phyloP scores from a whole-genome alignment of 768 basidiomycete genomes.

The Tulasnella sp. region DNA sequence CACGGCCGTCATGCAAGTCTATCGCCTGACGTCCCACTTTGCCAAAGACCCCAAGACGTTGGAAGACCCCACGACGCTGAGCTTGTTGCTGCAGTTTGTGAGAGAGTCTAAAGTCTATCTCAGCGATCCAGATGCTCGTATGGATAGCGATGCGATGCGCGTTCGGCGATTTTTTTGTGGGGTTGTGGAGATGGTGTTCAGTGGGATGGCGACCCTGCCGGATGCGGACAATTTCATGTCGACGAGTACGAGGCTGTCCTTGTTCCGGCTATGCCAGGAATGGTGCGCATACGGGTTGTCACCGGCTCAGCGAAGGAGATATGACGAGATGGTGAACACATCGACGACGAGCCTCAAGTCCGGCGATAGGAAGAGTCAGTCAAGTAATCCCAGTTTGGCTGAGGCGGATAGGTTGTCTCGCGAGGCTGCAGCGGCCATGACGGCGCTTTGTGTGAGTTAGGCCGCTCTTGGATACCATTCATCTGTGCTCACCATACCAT shows the following conservation, averaged over 20 bases:
- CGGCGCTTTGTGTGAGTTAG: constrained; percentile 70
- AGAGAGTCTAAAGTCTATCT: constrained; percentile 70
- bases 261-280: constrained; percentile 81
- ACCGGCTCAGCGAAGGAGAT: constrained; percentile 34
- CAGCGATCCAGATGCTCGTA: constrained; percentile 54
- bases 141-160: constrained; percentile 64
- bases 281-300: constrained; percentile 76
- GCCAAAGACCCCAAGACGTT: constrained; percentile 57
- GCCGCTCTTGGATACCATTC: not conserved
- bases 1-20: constrained; percentile 80
- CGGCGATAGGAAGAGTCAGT: constrained; percentile 13
- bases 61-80: constrained; percentile 57
- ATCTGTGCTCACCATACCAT: not conserved
- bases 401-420: constrained; percentile 64
- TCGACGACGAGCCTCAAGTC: constrained; percentile 30
- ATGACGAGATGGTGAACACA: constrained; percentile 58
- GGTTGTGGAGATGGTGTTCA: constrained; percentile 73
- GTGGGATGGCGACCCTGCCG: constrained; percentile 49
- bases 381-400: constrained; percentile 42
- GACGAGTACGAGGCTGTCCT: constrained; percentile 55
- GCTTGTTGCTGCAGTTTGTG: constrained; percentile 76
- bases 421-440: constrained; percentile 76
- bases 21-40: constrained; percentile 68
- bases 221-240: constrained; percentile 69
- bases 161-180: constrained; percentile 87